These are phyloP conservation scores for Salix arbutifolia DNA, from an alignment of 345 rosid genomes.

Conservation along the genomic window DNA sequence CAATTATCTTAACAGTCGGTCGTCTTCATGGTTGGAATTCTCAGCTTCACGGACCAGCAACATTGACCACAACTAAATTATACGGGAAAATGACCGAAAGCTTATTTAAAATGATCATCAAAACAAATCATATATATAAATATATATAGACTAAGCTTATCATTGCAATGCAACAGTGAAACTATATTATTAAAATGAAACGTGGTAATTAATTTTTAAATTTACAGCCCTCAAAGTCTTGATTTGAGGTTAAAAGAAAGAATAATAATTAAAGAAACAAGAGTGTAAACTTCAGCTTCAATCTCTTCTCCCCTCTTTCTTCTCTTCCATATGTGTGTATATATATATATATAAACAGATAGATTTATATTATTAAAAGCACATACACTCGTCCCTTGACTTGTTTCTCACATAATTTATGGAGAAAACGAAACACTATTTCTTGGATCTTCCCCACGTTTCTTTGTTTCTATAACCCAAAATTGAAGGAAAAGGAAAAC, in stretches of 20 bases:
- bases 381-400: neutral
- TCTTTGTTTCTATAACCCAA: constrained; percentile 18
- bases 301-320: neutral
- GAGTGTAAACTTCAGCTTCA: neutral
- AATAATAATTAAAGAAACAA: neutral
- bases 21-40: neutral
- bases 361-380: neutral
- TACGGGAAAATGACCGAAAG: neutral
- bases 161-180: neutral
- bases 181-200: neutral
- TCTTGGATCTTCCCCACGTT: constrained; percentile 10
- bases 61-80: neutral
- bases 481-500: constrained; percentile 2
- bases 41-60: neutral
- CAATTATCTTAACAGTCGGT: neutral
- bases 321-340: no score
- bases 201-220: neutral
- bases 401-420: neutral
- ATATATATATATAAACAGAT: neutral
- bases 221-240: constrained; percentile 18
- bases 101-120: neutral
- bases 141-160: neutral
- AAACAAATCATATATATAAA: neutral
- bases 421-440: neutral
- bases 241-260: constrained; percentile 13